phyloP scores from a whole-genome alignment of 495 filamentous ascomycete species.

The Penicillium canariense region DNA sequence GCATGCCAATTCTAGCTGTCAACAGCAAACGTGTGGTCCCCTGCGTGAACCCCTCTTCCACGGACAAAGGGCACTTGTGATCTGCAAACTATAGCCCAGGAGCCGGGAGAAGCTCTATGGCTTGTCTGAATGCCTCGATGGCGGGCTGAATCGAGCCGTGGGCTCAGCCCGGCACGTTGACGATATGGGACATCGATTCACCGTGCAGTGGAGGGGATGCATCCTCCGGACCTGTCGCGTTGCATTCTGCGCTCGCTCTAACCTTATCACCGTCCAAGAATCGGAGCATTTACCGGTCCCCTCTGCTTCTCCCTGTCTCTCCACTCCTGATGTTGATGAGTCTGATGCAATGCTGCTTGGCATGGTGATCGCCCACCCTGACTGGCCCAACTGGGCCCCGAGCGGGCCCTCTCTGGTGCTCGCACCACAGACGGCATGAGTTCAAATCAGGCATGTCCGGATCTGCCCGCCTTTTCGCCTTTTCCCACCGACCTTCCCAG shows the following conservation, averaged over 20 bases:
- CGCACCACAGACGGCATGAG: not conserved
- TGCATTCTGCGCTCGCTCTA: not conserved
- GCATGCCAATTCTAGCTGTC: conserved; percentile 17
- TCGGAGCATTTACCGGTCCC: conserved; percentile 27
- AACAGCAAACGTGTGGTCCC: not conserved
- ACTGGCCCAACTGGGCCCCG: not conserved
- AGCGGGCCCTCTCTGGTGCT: not conserved
- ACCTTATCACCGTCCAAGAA: conserved; percentile 3
- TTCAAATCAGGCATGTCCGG: not conserved
- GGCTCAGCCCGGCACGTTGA: not conserved
- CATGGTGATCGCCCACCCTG: conserved; percentile 12
- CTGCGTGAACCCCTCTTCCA: conserved; percentile 1
- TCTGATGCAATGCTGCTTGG: conserved; percentile 29
- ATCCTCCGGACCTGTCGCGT: not conserved
- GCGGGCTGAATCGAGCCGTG: not conserved
- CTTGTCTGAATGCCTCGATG: not conserved
- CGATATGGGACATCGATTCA: not conserved
- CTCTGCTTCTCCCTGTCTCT: conserved; percentile 3
- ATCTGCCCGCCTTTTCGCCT: not conserved
- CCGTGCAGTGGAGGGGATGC: not conserved
- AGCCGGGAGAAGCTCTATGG: not conserved
- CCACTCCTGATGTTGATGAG: conserved; percentile 23
- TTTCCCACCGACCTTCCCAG: conserved; percentile 10
- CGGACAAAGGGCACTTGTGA: not conserved
- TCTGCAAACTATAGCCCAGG: not conserved